phyloP scores from a whole-genome alignment of 2,329 filamentous ascomycete species.

The Leptographium wingfieldii region DNA sequence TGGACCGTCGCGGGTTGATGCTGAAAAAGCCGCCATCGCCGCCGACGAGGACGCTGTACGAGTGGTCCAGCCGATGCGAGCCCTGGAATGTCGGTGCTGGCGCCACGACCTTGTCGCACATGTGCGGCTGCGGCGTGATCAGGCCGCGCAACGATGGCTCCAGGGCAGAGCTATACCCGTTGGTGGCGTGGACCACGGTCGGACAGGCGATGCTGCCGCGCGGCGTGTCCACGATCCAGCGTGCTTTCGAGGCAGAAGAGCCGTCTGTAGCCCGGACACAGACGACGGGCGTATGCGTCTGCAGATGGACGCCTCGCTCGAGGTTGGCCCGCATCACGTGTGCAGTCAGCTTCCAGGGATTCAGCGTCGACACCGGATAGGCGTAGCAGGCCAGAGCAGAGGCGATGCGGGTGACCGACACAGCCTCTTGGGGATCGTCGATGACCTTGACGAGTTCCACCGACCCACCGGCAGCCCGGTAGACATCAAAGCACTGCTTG shows the following conservation, averaged over 20 bases:
- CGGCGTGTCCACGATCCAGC: not conserved
- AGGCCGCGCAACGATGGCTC: constrained; percentile 2
- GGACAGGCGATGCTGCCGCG: not conserved
- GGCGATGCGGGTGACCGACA: not conserved
- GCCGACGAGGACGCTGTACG: not conserved
- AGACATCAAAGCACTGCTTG: not conserved
- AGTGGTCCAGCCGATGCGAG: not conserved
- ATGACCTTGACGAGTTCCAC: not conserved
- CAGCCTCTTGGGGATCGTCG: not conserved
- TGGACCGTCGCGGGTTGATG: constrained; percentile 1
- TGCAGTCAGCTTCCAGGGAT: constrained; percentile 2
- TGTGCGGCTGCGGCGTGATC: not conserved
- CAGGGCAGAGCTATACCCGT: constrained; percentile 1
- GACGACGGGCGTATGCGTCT: not conserved
- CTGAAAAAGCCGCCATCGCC: not conserved
- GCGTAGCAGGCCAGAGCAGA: constrained; percentile 1
- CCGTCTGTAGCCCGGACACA: not conserved
- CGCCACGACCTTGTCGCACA: constrained; percentile 3
- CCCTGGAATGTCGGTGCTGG: not conserved
- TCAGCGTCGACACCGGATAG: not conserved
- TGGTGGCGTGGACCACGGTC: constrained; percentile 2
- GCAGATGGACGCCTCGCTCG: not conserved
- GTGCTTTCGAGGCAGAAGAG: not conserved
- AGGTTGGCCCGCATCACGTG: constrained; percentile 2
- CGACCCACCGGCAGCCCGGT: not conserved